Base-by-base conservation (phyloP, 768 basidiomycete species). In the Auricularia auricula-judae region DNA sequence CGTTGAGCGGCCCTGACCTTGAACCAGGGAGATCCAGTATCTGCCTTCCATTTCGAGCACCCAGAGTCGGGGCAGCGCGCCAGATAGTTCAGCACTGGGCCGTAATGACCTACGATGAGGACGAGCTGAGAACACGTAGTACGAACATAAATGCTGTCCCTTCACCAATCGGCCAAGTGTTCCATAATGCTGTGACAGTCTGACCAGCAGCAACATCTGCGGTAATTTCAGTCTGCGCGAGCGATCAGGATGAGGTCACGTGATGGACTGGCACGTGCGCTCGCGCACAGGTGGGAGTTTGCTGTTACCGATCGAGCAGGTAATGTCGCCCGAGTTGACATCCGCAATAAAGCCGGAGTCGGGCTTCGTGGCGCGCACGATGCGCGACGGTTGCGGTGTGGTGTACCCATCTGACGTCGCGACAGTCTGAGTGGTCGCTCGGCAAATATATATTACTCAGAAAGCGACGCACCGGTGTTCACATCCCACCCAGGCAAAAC, bases 221-320 rank as follows among this genome's bases (percentile, higher is more conserved):
- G 21, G 60, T 54, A 23, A 66, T 64, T 12, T 47, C 29, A 12
- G 47, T 53, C 60, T 61, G 58, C 18, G 7, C 47, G 18, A 11
- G 21, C 36, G 34, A 10, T 62, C 23, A 62, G 36, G n/a, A 47
- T 16, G 39, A 42, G 39, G 39, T 42, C 39, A 42, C 39, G 62
- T 36, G 36, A 62, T n/a, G 29, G 29, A 29, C 29, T 29, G 29
- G 29, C 29, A 29, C 29, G 29, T 29, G 29, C 29, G 29, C 29
- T 36, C 18, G 12, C 54, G 33, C n/a, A 47, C 63, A 10, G 63
- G 44, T n/a, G 63, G 63, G 35, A 62, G 62, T 11, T 63, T 44
- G n/a, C 51, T 51, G 44, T 63, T 63, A 2, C 64, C 64, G 18
- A 65, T 62, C 11, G 64, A 65, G 61, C 64, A 65, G 16, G 64